Evolutionary conservation across 805 yeast species (phyloP), one percentile per base, ranked within the genome.

Genomic region (Torulaspora quercuum): DNA sequence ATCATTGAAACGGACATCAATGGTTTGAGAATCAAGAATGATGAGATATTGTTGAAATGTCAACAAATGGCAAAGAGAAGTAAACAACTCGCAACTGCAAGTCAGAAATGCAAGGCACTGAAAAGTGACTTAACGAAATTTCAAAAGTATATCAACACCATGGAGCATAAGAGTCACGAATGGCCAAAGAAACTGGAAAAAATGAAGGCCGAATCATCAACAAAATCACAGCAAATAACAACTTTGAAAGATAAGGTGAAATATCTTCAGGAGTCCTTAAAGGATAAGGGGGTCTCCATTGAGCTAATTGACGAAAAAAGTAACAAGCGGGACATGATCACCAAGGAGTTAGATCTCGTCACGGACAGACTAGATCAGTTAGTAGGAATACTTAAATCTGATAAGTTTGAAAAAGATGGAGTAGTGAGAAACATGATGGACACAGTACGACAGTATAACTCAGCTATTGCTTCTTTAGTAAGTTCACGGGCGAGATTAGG

Each of bases 61-160:
- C 61, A 69, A 17, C 64, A 63, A 15, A 55, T 67, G 25, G 60
- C 61, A 4, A 74, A 75, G 44, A 64, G 70, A 32, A 63, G 69
- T 33, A 69, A 70, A 15, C 61, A 67, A 12, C 63, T 79, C 22
- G 72, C 70, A 31, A 63, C 70, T 14, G 73, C 80, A 15, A 71
- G 72, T 39, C 75, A 73, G 51, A 78, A 80, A 53, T 60, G 76
- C 4, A 68, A 67, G 42, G 83, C 86, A 1, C 64, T 87, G 37
- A 82, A 80, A 45, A 75, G 75, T 44, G 95, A 87, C 57, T 67
- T 82, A 27, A 64, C 66, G 28, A 82, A 82, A 57, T 82, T 85
- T 51, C 72, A 75, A 49, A 80, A 78, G n/a, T 85, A 82, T 53
- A 77, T 83, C 35, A 76, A 76, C 28, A 69, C 76, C 6, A 79